Percentiles rank a stretch among this genome's conserved stretches.
phyloP scores from a whole-genome alignment of 345 rosid species.

The Carallia pectinifolia region DNA sequence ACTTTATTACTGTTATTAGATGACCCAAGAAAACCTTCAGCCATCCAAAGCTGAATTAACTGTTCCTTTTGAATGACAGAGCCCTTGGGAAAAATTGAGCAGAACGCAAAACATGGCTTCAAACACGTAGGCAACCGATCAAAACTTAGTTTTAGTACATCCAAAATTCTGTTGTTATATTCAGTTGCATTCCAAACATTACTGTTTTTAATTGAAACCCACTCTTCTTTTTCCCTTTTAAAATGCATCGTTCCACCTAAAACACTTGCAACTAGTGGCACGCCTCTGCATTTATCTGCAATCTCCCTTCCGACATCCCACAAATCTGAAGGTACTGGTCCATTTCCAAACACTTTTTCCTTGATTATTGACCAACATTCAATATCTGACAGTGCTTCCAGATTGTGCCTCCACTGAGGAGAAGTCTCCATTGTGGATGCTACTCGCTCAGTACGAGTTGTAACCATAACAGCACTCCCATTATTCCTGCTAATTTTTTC shows the following conservation, averaged over 20 bases:
- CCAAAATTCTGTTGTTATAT: conserved; percentile 2
- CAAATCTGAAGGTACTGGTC: neutral
- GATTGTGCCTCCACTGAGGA: neutral
- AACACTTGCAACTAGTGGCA: conserved; percentile 18
- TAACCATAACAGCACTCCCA: conserved; percentile 14
- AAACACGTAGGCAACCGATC: conserved; percentile 1
- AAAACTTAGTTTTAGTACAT: conserved; percentile 13
- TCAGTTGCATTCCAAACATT: neutral
- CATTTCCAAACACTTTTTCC: neutral
- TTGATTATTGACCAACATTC: conserved; percentile 24
- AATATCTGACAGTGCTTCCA: neutral
- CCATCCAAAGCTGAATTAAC: conserved; percentile 13
- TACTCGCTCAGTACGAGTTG: conserved; percentile 19
- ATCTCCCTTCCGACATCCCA: conserved; percentile 19
- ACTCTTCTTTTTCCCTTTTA: neutral
- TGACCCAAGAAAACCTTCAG: conserved; percentile 9
- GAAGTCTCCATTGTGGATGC: conserved; percentile 11
- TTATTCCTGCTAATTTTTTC: neutral
- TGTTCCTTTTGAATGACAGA: neutral
- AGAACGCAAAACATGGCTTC: conserved; percentile 18
- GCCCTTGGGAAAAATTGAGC: conserved; percentile 9
- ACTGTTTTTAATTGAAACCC: conserved; percentile 10
- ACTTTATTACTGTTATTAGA: neutral
- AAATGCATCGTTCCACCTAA: conserved; percentile 6
- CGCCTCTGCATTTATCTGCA: conserved; percentile 22